phyloP scores from a whole-genome alignment of 768 basidiomycete genomes.

The Boletus pseudo-olivaceus region DNA sequence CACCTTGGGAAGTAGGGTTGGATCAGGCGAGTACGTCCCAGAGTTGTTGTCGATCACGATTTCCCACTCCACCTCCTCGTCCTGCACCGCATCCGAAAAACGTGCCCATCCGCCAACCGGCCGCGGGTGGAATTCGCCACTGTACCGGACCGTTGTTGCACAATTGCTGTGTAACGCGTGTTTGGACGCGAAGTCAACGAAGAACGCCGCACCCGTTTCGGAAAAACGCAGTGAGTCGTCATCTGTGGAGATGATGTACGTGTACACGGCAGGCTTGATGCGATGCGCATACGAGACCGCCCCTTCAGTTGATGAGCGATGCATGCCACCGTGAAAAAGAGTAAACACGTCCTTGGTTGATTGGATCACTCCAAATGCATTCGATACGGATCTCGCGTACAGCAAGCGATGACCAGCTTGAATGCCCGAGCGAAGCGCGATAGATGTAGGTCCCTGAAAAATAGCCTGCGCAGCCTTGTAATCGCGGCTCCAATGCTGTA shows the following conservation, averaged over 20 bases:
- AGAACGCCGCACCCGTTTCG: slow-evolving; percentile 84
- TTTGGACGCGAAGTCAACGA: slow-evolving; percentile 83
- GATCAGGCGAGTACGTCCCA: slow-evolving; percentile 80
- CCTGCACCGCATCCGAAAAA: slow-evolving; percentile 53
- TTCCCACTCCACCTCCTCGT: slow-evolving; percentile 68
- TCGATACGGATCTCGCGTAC: slow-evolving; percentile 63
- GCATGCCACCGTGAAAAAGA: slow-evolving; percentile 49
- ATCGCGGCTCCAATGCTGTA: slow-evolving; percentile 63
- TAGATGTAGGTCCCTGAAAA: slow-evolving; percentile 55
- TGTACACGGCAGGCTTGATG: slow-evolving; percentile 81
- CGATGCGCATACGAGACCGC: slow-evolving; percentile 35
- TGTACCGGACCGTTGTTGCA: slow-evolving; percentile 60
- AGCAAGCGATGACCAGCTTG: slow-evolving; percentile 71
- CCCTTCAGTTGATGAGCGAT: slow-evolving; percentile 11
- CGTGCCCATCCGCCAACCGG: slow-evolving; percentile 64
- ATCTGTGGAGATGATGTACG: slow-evolving; percentile 74
- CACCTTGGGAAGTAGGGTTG: slow-evolving; percentile 54
- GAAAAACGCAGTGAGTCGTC: slow-evolving; percentile 80
- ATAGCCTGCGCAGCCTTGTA: slow-evolving; percentile 73
- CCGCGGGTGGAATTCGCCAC: slow-evolving; percentile 77
- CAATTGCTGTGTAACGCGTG: slow-evolving; percentile 84
- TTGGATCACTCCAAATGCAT: slow-evolving; percentile 60
- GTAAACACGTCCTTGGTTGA: slow-evolving; percentile 43
- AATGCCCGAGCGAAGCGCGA: slow-evolving; percentile 66
- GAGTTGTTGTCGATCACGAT: slow-evolving; percentile 83